Conservation (phyloP, 176 grass and related monocot species). For the Ensete glaucum region DNA sequence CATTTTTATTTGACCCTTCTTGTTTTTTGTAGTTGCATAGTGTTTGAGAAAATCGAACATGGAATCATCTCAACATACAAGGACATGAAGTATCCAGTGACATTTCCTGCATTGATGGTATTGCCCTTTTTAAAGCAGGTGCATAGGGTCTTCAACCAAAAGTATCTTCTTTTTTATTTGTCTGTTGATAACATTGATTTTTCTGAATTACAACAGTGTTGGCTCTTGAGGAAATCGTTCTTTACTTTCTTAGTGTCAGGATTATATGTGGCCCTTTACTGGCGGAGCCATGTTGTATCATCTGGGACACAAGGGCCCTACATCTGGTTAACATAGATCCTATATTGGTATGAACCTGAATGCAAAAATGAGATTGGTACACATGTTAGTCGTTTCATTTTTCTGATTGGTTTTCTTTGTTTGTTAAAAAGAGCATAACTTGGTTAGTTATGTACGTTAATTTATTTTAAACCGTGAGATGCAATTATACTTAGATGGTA, state of each 20-base stretch:
- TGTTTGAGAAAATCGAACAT: neutral
- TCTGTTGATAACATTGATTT: neutral
- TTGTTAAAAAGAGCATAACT: neutral
- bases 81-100: neutral
- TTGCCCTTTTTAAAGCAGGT: neutral
- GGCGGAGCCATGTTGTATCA: slow-evolving; percentile 44
- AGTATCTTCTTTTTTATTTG: slow-evolving; percentile 1
- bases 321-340: neutral
- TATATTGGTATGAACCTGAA: neutral
- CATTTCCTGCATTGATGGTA: neutral
- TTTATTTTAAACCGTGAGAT: neutral
- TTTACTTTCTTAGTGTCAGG: neutral
- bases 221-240: neutral
- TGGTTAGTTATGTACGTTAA: neutral
- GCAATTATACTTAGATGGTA: too few relatives aligned
- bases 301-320: slow-evolving; percentile 67
- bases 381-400: neutral
- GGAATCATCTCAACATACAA: neutral
- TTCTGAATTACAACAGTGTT: neutral
- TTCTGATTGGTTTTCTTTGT: neutral
- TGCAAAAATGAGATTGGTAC: neutral
- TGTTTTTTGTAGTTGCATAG: neutral
- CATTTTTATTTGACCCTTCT: neutral
- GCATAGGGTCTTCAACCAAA: neutral
- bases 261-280: neutral